These are phyloP conservation scores for Paecilomyces sp. DNA, from an alignment of 2,329 filamentous ascomycete species.

Conservation along the genomic window DNA sequence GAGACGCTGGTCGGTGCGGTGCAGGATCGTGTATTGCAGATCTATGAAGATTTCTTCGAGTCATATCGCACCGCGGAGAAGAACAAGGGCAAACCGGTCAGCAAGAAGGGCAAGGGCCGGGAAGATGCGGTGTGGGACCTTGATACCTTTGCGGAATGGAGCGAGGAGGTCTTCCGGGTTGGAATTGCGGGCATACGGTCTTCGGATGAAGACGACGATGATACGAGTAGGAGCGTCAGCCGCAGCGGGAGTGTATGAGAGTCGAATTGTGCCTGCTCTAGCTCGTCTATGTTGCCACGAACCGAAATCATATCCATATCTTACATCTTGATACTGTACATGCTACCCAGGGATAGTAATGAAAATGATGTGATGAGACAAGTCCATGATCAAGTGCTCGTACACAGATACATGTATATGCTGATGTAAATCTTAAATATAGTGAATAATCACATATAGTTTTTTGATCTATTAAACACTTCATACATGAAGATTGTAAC, in stretches of 20 bases:
- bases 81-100: slow-evolving; percentile 24
- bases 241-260: slow-evolving; percentile 4
- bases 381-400: background rate
- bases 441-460: background rate
- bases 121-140: slow-evolving; percentile 60
- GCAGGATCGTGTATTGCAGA: slow-evolving; percentile 55
- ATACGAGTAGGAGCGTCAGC: slow-evolving; percentile 3
- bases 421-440: background rate
- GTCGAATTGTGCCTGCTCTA: background rate
- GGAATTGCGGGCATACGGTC: slow-evolving; percentile 33
- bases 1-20: slow-evolving; percentile 62
- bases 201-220: slow-evolving; percentile 17
- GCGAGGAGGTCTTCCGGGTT: slow-evolving; percentile 52
- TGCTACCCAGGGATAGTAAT: background rate
- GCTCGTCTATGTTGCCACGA: background rate
- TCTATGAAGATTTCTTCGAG: slow-evolving; percentile 60
- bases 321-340: background rate
- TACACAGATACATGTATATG: background rate
- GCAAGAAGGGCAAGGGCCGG: slow-evolving; percentile 51
- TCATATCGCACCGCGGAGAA: slow-evolving; percentile 37
- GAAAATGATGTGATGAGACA: background rate
- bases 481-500: background rate
- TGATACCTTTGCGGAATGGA: slow-evolving; percentile 58
- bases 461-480: background rate
- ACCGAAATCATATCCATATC: background rate